Evolutionary conservation across 768 basidiomycete species (phyloP), one percentile per base, ranked within the genome.

Genomic region (Roridomyces roridus): DNA sequence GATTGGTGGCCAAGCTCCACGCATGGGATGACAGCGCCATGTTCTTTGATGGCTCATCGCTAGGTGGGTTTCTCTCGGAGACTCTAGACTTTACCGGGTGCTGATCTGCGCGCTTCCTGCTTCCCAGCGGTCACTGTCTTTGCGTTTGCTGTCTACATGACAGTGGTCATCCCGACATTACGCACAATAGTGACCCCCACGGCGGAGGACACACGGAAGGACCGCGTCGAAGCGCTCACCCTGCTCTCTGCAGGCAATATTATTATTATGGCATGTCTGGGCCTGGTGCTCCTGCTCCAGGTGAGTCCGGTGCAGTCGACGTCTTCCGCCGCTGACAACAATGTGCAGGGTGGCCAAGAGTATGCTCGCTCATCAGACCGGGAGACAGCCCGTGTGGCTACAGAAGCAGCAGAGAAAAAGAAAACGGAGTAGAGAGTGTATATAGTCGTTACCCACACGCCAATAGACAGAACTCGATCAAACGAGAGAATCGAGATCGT

Each of bases 1-100:
- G 88, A 10, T 78, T 94, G 46, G 64, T 94, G 10, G 81, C 84
- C 43, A 98, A 97, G 72, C 77, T 97, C 55, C 80, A 91, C 71
- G 83, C 79, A 59, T 97, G 94, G 93, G 87, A 88, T 67, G 95
- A 97, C 67, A 93, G 91, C 63, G 96, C 96, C 8, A 82, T 96
- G 75, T 95, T 92, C 78, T 98, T 98, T 71, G 96, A 98, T 71
- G 96, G 96, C 20, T 87, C 89, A 21, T 87, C 86, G 63, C 73
- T 96, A 56, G 92, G 95, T 95, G 63, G 64, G 85, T 34, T 26
- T 51, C 57, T 47, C 47, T 51, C 41, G 44, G 44, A 59, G n/a
- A 50, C 43, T 25, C 37, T 53, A 57, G 26, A 48, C 45, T n/a
- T n/a, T 59, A 31, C 24, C 35, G 45, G 53, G 46, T 53, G 47